These are phyloP conservation scores for Geotrichum fermentans DNA, from an alignment of 1,139 yeast genomes.

Conservation along the genomic window DNA sequence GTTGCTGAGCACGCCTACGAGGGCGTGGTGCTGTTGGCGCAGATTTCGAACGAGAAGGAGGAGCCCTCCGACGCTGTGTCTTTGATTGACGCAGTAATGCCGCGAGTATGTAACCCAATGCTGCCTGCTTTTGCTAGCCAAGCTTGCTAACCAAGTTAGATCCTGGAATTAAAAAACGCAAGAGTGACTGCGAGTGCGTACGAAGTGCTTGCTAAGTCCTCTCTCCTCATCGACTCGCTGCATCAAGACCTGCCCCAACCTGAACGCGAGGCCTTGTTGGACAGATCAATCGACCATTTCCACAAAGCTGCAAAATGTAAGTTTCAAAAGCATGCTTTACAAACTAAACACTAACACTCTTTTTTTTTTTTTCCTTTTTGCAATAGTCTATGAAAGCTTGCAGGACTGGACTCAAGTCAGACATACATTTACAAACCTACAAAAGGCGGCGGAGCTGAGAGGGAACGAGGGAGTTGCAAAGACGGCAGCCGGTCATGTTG, in stretches of 20 bases:
- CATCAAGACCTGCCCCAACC: background rate
- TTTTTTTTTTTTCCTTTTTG: background rate
- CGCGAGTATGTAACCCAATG: conserved; percentile 21
- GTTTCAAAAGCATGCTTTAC: too few relatives aligned
- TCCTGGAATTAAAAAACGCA: conserved; percentile 27
- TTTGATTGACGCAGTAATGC: conserved; percentile 29
- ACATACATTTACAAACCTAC: background rate
- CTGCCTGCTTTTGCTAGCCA: background rate
- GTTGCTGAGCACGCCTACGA: conserved; percentile 27
- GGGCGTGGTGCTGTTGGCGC: conserved; percentile 27
- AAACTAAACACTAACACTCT: background rate
- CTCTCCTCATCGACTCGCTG: conserved; percentile 18
- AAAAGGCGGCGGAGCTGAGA: background rate
- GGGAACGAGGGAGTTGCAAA: background rate
- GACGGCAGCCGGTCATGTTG: background rate
- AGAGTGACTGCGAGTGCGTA: conserved; percentile 27
- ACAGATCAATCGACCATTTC: conserved; percentile 2
- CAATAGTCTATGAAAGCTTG: conserved; percentile 6
- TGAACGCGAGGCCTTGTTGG: background rate
- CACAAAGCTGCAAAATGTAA: conserved; percentile 8
- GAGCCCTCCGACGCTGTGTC: conserved; percentile 27
- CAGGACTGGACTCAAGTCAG: conserved; percentile 8
- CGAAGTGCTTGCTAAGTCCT: conserved; percentile 26
- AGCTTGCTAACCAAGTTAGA: conserved; percentile 6
- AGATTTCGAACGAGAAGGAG: conserved; percentile 24